Conservation (phyloP, 1,139 yeast species). For the Entelexis sorbosivorans region DNA sequence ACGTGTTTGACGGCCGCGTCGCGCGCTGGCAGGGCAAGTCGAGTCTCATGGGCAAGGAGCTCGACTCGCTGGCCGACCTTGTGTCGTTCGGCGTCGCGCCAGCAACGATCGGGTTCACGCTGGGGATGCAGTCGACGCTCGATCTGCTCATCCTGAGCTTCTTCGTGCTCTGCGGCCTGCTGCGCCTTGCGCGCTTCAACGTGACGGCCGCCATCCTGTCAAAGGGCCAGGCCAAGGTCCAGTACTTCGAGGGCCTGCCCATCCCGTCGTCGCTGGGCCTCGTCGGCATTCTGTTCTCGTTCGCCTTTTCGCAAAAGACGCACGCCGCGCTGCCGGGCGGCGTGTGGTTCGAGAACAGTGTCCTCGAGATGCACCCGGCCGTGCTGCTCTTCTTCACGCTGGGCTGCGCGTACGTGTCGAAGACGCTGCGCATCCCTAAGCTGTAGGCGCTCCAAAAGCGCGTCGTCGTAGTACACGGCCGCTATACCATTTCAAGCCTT, state of each 20-base stretch:
- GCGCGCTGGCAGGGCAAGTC: conserved; percentile 90
- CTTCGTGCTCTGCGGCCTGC: conserved; percentile 87
- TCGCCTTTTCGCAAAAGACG: conserved; percentile 39
- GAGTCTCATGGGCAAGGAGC: conserved; percentile 91
- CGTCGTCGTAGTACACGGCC: not conserved
- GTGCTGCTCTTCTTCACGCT: conserved; percentile 55
- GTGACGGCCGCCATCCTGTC: conserved; percentile 90
- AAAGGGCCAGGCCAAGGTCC: conserved; percentile 77
- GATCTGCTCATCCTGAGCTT: conserved; percentile 68
- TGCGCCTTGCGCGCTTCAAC: conserved; percentile 88
- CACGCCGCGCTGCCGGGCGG: conserved; percentile 57
- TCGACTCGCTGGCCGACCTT: conserved; percentile 90
- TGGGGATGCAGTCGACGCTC: conserved; percentile 75
- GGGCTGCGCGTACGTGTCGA: conserved; percentile 87
- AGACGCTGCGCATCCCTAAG: conserved; percentile 83
- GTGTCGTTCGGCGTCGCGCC: conserved; percentile 90
- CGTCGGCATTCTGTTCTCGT: conserved; percentile 58
- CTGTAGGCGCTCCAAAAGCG: conserved; percentile 25
- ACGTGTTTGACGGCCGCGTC: conserved; percentile 92
- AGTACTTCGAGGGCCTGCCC: conserved; percentile 87
- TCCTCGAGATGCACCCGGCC: conserved; percentile 65
- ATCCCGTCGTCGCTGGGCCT: conserved; percentile 77
- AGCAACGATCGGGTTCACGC: conserved; percentile 80
- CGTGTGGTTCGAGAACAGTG: conserved; percentile 40
- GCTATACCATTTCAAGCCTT: too few relatives aligned